Percentiles rank a stretch among this genome's conserved stretches.
Conservation (phyloP, 208 protist species). For the Tetramitus jugosus region DNA sequence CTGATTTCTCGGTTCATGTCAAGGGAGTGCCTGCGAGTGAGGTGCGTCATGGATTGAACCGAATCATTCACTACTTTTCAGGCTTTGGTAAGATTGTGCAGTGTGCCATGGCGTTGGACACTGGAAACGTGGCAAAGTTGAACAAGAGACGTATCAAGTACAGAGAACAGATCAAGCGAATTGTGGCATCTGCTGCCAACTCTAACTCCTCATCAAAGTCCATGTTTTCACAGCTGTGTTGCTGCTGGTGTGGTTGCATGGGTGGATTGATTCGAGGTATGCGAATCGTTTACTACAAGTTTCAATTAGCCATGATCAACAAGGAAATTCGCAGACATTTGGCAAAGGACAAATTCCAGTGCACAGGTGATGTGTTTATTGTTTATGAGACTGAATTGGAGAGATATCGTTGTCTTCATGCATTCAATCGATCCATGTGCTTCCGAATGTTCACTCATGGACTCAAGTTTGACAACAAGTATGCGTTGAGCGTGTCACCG, state of each 20-base stretch:
- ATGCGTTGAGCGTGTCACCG: not conserved
- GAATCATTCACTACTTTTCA: not conserved
- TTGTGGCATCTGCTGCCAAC: not conserved
- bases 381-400: not conserved
- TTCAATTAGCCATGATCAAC: not conserved
- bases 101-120: not conserved
- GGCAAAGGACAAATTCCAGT: not conserved
- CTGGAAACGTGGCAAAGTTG: not conserved
- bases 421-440: not conserved
- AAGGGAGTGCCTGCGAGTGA: not conserved
- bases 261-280: too few species aligned
- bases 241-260: too few species aligned
- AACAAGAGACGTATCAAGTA: not conserved
- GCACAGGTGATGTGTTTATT: not conserved
- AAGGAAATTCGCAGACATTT: not conserved
- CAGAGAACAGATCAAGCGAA: not conserved
- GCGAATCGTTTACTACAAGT: too few species aligned
- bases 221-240: too few species aligned
- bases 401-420: not conserved
- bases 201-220: not conserved
- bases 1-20: slow-evolving; percentile 5
- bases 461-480: not conserved
- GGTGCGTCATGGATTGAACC: not conserved
- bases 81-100: not conserved
- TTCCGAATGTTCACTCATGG: too few species aligned